Conservation (phyloP, 495 filamentous ascomycete species). For the Xylaria grammica region DNA sequence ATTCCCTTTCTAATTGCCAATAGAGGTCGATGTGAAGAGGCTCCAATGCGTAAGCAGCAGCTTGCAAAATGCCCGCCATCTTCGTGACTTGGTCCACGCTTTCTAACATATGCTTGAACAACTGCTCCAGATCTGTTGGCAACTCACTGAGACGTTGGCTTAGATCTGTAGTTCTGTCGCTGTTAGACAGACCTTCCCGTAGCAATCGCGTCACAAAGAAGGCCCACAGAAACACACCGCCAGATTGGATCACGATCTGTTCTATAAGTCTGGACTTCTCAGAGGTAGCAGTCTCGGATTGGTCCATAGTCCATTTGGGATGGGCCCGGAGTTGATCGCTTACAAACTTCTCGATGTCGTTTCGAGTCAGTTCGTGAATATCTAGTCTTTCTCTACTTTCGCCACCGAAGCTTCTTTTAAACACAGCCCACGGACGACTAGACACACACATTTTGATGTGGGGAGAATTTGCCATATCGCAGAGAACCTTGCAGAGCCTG, state of each 20-base stretch:
- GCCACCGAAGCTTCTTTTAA: neutral
- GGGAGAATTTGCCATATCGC: neutral
- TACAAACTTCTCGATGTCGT: neutral
- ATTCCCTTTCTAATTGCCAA: neutral
- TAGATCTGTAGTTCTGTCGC: neutral
- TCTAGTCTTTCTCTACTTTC: neutral
- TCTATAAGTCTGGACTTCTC: neutral
- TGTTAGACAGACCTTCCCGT: neutral
- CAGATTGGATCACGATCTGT: neutral
- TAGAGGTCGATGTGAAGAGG: neutral
- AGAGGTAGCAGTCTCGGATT: neutral
- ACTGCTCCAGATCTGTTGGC: neutral
- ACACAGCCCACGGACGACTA: neutral
- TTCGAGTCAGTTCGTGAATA: conserved; percentile 1
- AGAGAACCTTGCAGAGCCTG: neutral
- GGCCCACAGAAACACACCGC: neutral
- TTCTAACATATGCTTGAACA: neutral
- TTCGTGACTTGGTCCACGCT: neutral
- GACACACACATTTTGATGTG: neutral
- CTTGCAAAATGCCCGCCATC: neutral
- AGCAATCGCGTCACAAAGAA: neutral
- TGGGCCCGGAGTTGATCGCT: neutral
- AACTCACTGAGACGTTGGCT: neutral
- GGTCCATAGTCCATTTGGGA: neutral
- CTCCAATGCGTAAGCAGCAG: neutral